Conservation (phyloP, 2,329 filamentous ascomycete species). For the Diaporthe citrichinensis region DNA sequence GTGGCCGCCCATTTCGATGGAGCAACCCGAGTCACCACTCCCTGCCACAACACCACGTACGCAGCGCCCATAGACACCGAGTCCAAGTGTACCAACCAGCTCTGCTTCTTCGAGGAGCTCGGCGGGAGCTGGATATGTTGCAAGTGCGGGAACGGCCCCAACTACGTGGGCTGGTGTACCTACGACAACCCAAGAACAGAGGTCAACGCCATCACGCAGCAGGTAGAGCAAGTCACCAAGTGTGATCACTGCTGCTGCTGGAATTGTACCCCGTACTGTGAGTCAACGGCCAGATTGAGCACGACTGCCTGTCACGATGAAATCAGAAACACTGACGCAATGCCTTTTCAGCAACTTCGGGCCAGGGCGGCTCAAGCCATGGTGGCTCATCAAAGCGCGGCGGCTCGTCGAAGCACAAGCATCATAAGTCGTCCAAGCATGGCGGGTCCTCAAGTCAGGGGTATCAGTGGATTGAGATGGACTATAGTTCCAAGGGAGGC, state of each 20-base stretch:
- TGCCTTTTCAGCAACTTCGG: neutral
- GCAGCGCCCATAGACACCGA: slow-evolving; percentile 60
- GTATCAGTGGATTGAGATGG: slow-evolving; percentile 39
- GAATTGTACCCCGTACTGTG: slow-evolving; percentile 61
- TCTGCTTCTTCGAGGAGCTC: slow-evolving; percentile 65
- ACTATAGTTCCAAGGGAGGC: slow-evolving; percentile 13
- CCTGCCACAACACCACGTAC: slow-evolving; percentile 64
- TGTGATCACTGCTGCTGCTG: slow-evolving; percentile 69
- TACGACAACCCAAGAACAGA: slow-evolving; percentile 50
- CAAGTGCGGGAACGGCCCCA: slow-evolving; percentile 64
- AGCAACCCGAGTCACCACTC: slow-evolving; percentile 63
- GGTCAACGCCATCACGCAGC: slow-evolving; percentile 51
- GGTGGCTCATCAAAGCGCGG: slow-evolving; percentile 34
- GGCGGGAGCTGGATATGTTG: slow-evolving; percentile 69
- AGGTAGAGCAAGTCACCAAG: slow-evolving; percentile 55
- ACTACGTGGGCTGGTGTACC: slow-evolving; percentile 67
- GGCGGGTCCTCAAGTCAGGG: slow-evolving; percentile 25
- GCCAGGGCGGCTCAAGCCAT: slow-evolving; percentile 36
- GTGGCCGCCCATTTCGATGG: slow-evolving; percentile 63
- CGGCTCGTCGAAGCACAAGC: slow-evolving; percentile 36
- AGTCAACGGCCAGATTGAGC: slow-evolving; percentile 44
- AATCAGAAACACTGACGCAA: slow-evolving; percentile 12
- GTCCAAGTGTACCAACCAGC: slow-evolving; percentile 62
- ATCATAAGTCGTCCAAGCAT: slow-evolving; percentile 34
- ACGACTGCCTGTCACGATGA: neutral